phyloP scores from a whole-genome alignment of 345 rosid genomes.

The Dimocarpus longan region DNA sequence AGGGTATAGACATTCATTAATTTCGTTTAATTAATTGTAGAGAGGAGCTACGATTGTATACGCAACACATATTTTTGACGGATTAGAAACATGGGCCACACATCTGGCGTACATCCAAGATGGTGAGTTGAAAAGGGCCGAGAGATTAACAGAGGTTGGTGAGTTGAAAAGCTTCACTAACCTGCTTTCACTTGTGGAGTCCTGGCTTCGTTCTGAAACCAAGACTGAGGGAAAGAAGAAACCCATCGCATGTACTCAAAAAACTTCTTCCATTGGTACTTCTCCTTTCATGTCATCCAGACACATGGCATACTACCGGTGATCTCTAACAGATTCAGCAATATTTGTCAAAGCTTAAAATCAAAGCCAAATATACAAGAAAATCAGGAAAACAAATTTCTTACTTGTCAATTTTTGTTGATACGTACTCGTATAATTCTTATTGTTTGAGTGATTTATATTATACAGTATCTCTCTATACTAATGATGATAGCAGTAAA shows the following conservation, averaged over 20 bases:
- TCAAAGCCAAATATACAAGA: conserved; percentile 4
- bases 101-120: conserved; percentile 87
- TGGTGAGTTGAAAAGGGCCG: conserved; percentile 64
- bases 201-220: conserved; percentile 85
- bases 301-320: conserved; percentile 93
- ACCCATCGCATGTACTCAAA: conserved; percentile 44
- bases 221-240: conserved; percentile 62
- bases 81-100: conserved; percentile 89
- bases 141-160: conserved; percentile 50
- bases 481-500: not conserved
- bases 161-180: conserved; percentile 69
- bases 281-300: conserved; percentile 79
- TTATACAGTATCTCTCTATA: conserved; percentile 1
- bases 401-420: not conserved
- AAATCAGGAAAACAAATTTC: not conserved
- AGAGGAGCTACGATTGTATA: conserved; percentile 91
- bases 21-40: conserved; percentile 29
- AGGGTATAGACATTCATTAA: not conserved
- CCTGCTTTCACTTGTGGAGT: conserved; percentile 82
- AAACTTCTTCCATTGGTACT: conserved; percentile 45
- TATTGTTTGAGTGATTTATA: not conserved
- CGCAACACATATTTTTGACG: conserved; percentile 93
- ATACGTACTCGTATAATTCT: not conserved
- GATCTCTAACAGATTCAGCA: conserved; percentile 24
- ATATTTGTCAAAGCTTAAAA: not conserved